Base-by-base conservation (phyloP, 306 rosid genomes). In the Carpinus fangiana region DNA sequence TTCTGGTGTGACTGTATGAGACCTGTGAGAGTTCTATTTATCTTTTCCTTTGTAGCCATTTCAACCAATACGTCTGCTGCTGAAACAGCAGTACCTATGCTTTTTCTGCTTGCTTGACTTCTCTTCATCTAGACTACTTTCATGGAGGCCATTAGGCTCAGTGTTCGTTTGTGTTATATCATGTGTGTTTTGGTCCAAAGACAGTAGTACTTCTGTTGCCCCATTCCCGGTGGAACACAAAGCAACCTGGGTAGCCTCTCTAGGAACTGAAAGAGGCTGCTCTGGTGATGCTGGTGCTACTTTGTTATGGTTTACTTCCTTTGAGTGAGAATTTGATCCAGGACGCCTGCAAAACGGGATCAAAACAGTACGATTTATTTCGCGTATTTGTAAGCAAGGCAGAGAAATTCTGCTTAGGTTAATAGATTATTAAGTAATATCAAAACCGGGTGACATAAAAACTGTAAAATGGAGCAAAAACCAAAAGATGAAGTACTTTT, bases 271-370 rank as follows among this genome's bases (percentile, higher is more conserved):
- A 65, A 70, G 73, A 76, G 80, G 79, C 80, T 80, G 88, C 74
- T 85, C 87, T 10, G 81, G 87, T 38, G 92, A 89, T 82, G 92
- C 84, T 38, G 93, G 94, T 72, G 86, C 93, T 64, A 93, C 78
- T 84, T 84, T 90, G 84, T 81, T 90, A 60, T 79, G 87, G 83
- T 84, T 83, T 66, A 80, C 87, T 69, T 93, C 99, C 81, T 83
- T 90, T 11, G 65, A 36, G 72, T 69, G 82, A 21, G 85, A 82
- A 88, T 83, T 86, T 53, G 83, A 72, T 83, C 83, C 82, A 11
- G 83, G 76, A 36, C 26, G 88, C 83, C 98, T 91, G 90, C 74
- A 83, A 62, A 31, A 70, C 55, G 13, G 47, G 81, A 43, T 68
- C 36, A 48, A 13, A 73, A 2, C 20, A 64, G 48, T 48, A 31